These are phyloP conservation scores for Tolypocladium paradoxum DNA, from an alignment of 2,329 filamentous ascomycete genomes.

Conservation along the genomic window DNA sequence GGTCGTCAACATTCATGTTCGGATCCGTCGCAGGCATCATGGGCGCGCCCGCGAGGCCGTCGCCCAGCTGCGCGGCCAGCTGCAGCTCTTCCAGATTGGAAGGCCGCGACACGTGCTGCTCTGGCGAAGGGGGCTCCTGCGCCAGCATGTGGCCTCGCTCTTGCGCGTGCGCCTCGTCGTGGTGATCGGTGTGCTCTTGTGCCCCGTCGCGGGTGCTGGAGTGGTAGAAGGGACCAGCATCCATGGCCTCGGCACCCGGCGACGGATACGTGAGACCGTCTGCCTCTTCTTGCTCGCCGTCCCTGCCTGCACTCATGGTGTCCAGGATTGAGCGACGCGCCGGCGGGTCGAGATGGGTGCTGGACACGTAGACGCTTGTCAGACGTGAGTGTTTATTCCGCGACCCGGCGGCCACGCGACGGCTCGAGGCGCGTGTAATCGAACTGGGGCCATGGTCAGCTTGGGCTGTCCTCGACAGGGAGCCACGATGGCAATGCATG, in stretches of 20 bases:
- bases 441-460: conserved; percentile 12
- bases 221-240: conserved; percentile 33
- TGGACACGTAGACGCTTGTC: background rate
- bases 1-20: conserved; percentile 31
- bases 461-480: conserved; percentile 1
- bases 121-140: conserved; percentile 25
- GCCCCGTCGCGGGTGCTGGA: conserved; percentile 22
- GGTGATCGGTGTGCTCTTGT: conserved; percentile 19
- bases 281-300: conserved; percentile 23
- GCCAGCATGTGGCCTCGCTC: conserved; percentile 17
- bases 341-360: background rate
- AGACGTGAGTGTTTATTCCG: background rate
- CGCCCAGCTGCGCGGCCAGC: conserved; percentile 46
- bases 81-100: conserved; percentile 45
- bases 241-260: conserved; percentile 31
- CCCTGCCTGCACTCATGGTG: conserved; percentile 22
- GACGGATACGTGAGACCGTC: conserved; percentile 34
- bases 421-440: conserved; percentile 2
- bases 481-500: conserved; percentile 1
- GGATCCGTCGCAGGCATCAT: conserved; percentile 38
- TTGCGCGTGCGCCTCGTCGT: conserved; percentile 16
- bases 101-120: conserved; percentile 30
- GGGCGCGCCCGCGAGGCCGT: conserved; percentile 36
- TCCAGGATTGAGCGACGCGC: background rate
- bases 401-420: conserved; percentile 4